Evolutionary conservation across 768 basidiomycete species (phyloP), one percentile per base, ranked within the genome.

Genomic region (Agaricus sinodeliciosus): DNA sequence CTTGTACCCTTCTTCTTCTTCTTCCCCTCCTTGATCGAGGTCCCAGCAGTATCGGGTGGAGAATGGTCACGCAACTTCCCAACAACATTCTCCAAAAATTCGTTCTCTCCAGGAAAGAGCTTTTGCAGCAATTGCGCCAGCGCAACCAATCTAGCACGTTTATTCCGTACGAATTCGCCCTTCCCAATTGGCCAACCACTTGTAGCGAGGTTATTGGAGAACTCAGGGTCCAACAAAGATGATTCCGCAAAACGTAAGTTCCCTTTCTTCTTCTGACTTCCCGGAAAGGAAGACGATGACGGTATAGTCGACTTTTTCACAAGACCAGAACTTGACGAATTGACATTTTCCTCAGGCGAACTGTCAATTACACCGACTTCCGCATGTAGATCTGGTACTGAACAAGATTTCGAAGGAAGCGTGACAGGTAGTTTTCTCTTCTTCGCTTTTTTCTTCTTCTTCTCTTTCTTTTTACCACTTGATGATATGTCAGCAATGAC

Each of bases 121-220:
- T 76, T 68, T 43, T 77, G 73, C 46, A 85, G 65, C 59, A 81
- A 79, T 56, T 75, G 74, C 9, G 81, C 80, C 7, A 85, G 71
- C 50, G 73, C 65, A 12, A 82, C 72, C 31, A 85, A 60, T 49
- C 79, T 78, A 7, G 76, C 65, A 55, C 62, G 60, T 51, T 68
- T 66, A 43, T 48, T 63, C 49, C 63, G 60, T 18, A 61, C 36
- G 27, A 40, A 27, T 18, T 37, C 51, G 9, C 8, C 25, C 18
- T 53, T 16, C 31, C 31, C 41, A 28, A 50, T 13, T 12, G 41
- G 28, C 41, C 49, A 50, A 31, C 31, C 31, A 11, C 31, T 31
- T 35, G 27, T 37, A 41, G 57, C 9, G 53, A 36, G n/a, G 46
- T 43, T 22, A 37, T 47, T 34, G n/a, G 51, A 18, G 37, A 47